Evolutionary conservation across 75 land plant genomes (phyloP).

Genomic region (Picea sitchensis): DNA sequence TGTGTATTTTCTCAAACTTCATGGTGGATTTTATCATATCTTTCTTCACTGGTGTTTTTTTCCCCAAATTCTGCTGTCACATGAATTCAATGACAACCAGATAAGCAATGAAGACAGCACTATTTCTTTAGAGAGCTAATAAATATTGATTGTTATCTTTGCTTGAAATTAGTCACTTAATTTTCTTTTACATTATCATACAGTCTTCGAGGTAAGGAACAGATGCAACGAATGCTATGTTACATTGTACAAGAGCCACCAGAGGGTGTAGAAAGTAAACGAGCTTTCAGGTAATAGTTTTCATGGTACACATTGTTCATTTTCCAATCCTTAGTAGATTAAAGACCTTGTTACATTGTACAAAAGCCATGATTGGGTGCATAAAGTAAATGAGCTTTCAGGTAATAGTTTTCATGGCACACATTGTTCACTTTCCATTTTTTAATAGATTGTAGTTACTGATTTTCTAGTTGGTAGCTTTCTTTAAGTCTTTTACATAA

Average conservation of each 20-base stretch:
- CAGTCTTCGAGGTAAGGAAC: slow-evolving; percentile 81
- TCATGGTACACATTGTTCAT: background rate
- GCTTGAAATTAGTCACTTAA: no score
- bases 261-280: slow-evolving; percentile 78
- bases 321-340: no score
- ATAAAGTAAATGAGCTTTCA: slow-evolving; percentile 76
- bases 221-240: slow-evolving; percentile 70
- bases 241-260: slow-evolving; percentile 91
- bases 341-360: slow-evolving; percentile 67
- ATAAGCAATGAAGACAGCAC: no score
- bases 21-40: no score
- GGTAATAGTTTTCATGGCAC: slow-evolving; percentile 35
- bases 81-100: no score
- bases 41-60: no score
- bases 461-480: background rate
- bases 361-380: slow-evolving; percentile 85
- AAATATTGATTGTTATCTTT: no score
- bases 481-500: background rate
- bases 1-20: no score
- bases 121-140: no score
- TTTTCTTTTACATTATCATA: background rate
- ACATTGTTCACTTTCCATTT: background rate
- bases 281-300: slow-evolving; percentile 71
- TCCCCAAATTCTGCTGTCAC: no score
- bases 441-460: background rate